phyloP scores from a whole-genome alignment of 1,284 basidiomycete genomes.

The Tylopilus sp. region DNA sequence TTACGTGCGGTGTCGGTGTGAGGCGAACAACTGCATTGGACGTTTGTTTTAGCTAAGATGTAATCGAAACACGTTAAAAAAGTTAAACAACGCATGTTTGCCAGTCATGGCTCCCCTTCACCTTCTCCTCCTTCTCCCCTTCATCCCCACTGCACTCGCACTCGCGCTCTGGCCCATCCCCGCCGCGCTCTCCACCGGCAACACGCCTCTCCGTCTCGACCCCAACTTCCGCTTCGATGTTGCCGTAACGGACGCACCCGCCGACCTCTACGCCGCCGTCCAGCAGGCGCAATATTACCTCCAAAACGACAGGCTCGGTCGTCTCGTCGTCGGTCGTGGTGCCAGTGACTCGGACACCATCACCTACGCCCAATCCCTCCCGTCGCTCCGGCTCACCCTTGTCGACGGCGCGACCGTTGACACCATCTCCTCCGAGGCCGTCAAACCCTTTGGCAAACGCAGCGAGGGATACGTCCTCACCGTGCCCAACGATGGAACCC shows the following conservation, averaged over 20 bases:
- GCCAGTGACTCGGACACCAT: constrained; percentile 36
- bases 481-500: constrained; percentile 57
- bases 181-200: constrained; percentile 45
- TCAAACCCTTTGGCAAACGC: constrained; percentile 48
- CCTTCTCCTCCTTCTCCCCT: constrained; percentile 14
- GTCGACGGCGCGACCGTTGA: constrained; percentile 29
- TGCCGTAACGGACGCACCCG: constrained; percentile 37
- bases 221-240: constrained; percentile 47
- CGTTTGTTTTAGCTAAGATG: constrained; percentile 17
- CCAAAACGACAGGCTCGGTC: constrained; percentile 46
- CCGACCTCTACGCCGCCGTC: constrained; percentile 43
- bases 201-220: constrained; percentile 48
- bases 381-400: constrained; percentile 43
- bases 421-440: constrained; percentile 54
- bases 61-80: too few species aligned
- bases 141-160: constrained; percentile 4
- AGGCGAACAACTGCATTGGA: constrained; percentile 46
- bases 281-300: constrained; percentile 40
- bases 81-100: too few species aligned
- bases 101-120: constrained; percentile 6
- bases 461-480: constrained; percentile 66
- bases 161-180: constrained; percentile 59
- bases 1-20: constrained; percentile 51
- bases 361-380: constrained; percentile 28
- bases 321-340: constrained; percentile 52